Evolutionary conservation across 208 protist genomes (phyloP), one percentile per base, ranked within the genome.

Genomic region (Balamuthia mandrillaris): DNA sequence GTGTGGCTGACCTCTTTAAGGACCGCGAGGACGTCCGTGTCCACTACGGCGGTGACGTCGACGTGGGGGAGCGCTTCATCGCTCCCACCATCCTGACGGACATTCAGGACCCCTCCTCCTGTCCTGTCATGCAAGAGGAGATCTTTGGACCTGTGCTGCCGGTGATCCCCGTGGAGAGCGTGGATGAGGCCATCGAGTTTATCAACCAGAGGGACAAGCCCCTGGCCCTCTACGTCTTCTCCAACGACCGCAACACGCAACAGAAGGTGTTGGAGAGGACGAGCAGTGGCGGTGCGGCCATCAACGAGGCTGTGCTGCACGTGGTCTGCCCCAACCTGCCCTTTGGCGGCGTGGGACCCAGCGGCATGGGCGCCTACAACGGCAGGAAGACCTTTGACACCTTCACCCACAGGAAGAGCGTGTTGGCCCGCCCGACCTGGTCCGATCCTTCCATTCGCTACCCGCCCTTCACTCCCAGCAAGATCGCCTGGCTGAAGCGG

Each of bases 71-170:
- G 14, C 61, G 70, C 33, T 96, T 91, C 44, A 89, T 97, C 33
- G 81, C 93, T 24, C 95, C 95, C 44, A 97, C 95, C 5, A 41
- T 97, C 44, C 77, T 98, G 3, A n/a, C 81, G n/a, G 35, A 93
- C 81, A 86, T 91, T 10, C 61, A 84, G 37, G 16, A 10, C 1
- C 65, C 42, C 27, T 41, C 52, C 27, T 49, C n/a, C n/a, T n/a
- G n/a, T n/a, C n/a, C 81, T 49, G 47, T 93, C 37, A 84, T 84
- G 78, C 51, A 65, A 29, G 78, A 84, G 74, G 96, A 98, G 85
- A 96, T 98, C 52, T 98, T 98, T 89, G 96, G 96, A 5, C 96
- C 96, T 24, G 75, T 98, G 16, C 84, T 98, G 21, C 94, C 94
- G n/a, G 72, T 96, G 1, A 33, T 96, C 4, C 45, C 89, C 6